Base-by-base conservation (phyloP, 257 asterid species). In the Mentha longifolia region DNA sequence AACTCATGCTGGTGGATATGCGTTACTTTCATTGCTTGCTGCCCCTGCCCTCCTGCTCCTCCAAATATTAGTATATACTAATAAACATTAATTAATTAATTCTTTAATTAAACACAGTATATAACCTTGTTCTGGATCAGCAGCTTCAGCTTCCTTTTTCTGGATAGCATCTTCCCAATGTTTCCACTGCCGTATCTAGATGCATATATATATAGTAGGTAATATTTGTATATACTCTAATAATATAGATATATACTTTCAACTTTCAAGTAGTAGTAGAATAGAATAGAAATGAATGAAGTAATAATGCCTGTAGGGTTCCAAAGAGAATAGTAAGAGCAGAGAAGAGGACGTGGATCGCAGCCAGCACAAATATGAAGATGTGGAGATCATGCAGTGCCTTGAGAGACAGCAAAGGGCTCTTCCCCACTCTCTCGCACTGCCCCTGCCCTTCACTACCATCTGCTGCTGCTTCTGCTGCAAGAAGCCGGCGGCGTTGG, bases 341-440 rank as follows among this genome's bases (percentile, higher is more conserved):
- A 33, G 95, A 79, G 80, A 81, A 86, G 7, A 79, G n/a, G 51
- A 90, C 88, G 55, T 90, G 95, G 31, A 82, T 85, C 3, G 74
- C 74, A 60, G 93, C 95, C 9, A 88, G 77, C 77, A 86, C 91
- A 67, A 90, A 88, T 63, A 90, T 88, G 76, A 90, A 90, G 28
- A 90, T 83, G 75, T 90, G 97, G 22, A 88, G 88, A 79, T 90
- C 87, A 65, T 90, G 97, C 77, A 86, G 51, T 54, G 88, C 89
- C 67, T 67, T 81, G 1, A 85, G 75, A 22, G 96, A 83, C 72
- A 90, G 61, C 70, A 90, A 65, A 47, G 89, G 85, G 9, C 77
- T 84, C 80, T 76, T 84, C 22, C 78, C 67, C 91, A 78, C 49
- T 1, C 68, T 39, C 17, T 77, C 66, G 45, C 91, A 85, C 64